Evolutionary conservation across 2,329 filamentous ascomycete genomes (phyloP).

Genomic region (Arthrobotrys iridis): DNA sequence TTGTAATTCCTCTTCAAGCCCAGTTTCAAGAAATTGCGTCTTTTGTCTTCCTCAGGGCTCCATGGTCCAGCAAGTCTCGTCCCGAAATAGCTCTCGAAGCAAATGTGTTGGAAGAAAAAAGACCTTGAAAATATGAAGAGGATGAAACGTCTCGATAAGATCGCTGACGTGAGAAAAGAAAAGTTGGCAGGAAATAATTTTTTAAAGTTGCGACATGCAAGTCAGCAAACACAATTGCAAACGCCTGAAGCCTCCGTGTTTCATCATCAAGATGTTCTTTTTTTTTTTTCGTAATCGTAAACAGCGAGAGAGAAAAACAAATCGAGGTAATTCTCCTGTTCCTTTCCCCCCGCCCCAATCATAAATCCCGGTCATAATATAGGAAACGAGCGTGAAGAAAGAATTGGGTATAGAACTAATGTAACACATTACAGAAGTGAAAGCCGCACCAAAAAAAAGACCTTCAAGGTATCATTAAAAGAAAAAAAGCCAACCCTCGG

Average conservation of each 20-base stretch:
- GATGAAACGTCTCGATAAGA: slow-evolving; percentile 8
- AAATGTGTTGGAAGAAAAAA: slow-evolving; percentile 44
- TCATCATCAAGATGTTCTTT: slow-evolving; percentile 34
- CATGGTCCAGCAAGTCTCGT: slow-evolving; percentile 54
- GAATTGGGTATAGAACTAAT: slow-evolving; percentile 25
- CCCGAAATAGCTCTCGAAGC: slow-evolving; percentile 53
- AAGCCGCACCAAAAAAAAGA: slow-evolving; percentile 30
- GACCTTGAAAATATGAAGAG: slow-evolving; percentile 14
- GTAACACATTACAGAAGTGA: slow-evolving; percentile 31
- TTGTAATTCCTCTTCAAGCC: slow-evolving; percentile 8
- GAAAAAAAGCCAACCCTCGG: slow-evolving; percentile 21
- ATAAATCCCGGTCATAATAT: slow-evolving; percentile 22
- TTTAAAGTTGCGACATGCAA: neutral
- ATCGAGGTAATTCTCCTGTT: neutral
- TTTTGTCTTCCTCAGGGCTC: slow-evolving; percentile 47
- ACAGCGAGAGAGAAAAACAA: slow-evolving; percentile 18
- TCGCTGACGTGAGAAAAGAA: slow-evolving; percentile 36
- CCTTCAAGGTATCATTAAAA: slow-evolving; percentile 38
- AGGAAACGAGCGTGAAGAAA: slow-evolving; percentile 14
- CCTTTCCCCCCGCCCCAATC: slow-evolving; percentile 8
- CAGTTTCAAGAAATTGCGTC: slow-evolving; percentile 7
- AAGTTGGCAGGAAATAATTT: neutral
- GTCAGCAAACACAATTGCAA: neutral
- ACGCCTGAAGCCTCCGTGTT: slow-evolving; percentile 15
- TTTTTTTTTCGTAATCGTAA: slow-evolving; percentile 21